A percentile compares a stretch with the other conserved stretches of the same genome.
phyloP scores from a whole-genome alignment of 2,329 filamentous ascomycete species.

The Emericellopsis atlantica region DNA sequence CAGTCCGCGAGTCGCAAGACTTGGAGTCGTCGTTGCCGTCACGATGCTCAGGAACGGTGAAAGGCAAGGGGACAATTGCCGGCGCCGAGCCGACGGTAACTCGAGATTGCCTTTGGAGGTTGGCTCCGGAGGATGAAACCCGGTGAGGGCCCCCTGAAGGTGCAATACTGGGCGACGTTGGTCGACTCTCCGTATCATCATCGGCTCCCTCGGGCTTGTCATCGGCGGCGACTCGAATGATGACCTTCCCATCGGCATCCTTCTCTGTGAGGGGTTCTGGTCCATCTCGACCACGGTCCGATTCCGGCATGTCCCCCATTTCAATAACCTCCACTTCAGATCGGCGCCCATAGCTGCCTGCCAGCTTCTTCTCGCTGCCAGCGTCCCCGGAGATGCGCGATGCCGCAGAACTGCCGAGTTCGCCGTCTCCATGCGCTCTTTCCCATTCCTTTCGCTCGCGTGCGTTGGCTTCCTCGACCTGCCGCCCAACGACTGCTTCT shows the following conservation, averaged over 20 bases:
- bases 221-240: conserved; percentile 38
- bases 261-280: conserved; percentile 27
- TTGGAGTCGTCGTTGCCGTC: conserved; percentile 20
- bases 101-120: too few relatives aligned
- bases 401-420: conserved; percentile 16
- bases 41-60: conserved; percentile 36
- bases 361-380: conserved; percentile 30
- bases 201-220: conserved; percentile 21
- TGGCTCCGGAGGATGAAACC: not conserved
- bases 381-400: conserved; percentile 37
- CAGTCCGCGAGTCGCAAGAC: conserved; percentile 24
- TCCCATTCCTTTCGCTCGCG: conserved; percentile 64
- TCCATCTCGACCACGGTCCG: conserved; percentile 13
- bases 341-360: conserved; percentile 11
- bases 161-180: not conserved
- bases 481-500: conserved; percentile 58
- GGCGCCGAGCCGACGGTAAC: conserved; percentile 14
- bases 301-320: conserved; percentile 33
- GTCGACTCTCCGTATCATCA: not conserved
- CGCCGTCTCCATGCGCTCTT: conserved; percentile 55
- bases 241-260: conserved; percentile 31
- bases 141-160: not conserved
- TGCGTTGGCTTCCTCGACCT: conserved; percentile 48
- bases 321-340: conserved; percentile 34
- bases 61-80: conserved; percentile 52